phyloP scores from a whole-genome alignment of 2,329 filamentous ascomycete species.

The Colletotrichum gloeosporioides region DNA sequence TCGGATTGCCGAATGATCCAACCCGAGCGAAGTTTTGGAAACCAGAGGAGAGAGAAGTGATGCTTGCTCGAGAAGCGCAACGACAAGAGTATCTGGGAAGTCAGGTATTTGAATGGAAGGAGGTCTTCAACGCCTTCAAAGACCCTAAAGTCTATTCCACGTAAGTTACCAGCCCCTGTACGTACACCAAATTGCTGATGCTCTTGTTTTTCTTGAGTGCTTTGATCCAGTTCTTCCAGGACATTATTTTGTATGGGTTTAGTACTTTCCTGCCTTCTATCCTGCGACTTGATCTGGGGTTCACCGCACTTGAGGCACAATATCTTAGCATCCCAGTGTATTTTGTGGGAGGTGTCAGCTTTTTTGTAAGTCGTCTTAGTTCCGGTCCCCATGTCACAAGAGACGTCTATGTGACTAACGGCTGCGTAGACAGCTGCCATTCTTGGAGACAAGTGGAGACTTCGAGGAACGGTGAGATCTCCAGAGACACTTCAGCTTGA shows the following conservation, averaged over 20 bases:
- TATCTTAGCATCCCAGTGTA: constrained; percentile 62
- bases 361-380: constrained; percentile 33
- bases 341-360: constrained; percentile 49
- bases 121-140: constrained; percentile 49
- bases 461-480: background rate
- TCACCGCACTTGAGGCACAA: constrained; percentile 52
- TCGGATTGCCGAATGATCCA: constrained; percentile 50
- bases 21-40: constrained; percentile 52
- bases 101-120: constrained; percentile 53
- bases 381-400: background rate
- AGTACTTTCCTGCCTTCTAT: constrained; percentile 63
- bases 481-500: background rate
- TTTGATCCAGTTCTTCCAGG: constrained; percentile 55
- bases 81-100: constrained; percentile 50
- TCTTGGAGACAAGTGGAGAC: background rate
- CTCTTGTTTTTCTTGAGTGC: constrained; percentile 22
- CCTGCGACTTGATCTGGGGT: constrained; percentile 52
- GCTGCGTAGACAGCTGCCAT: background rate
- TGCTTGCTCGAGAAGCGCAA: constrained; percentile 50
- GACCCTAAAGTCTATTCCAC: constrained; percentile 58
- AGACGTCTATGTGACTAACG: background rate
- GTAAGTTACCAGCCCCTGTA: constrained; percentile 24
- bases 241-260: constrained; percentile 59
- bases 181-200: background rate
- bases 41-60: constrained; percentile 52